Conservation (phyloP, 495 filamentous ascomycete genomes). For the Penicillium flavigenum region DNA sequence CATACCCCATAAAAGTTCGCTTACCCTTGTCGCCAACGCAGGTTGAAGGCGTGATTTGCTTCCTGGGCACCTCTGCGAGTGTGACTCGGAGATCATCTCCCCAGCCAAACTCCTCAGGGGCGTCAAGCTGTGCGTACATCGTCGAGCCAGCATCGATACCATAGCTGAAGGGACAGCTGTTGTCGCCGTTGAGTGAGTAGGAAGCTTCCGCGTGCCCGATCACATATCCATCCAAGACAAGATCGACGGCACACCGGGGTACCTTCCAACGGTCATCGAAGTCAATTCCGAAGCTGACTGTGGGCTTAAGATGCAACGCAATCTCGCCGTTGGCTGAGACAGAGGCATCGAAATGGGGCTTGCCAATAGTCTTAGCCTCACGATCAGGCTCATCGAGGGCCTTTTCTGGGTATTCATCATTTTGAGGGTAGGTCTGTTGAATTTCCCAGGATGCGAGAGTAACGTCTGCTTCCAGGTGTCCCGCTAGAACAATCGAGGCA, state of each 20-base stretch:
- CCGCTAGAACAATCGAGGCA: conserved; percentile 14
- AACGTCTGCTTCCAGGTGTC: conserved; percentile 17
- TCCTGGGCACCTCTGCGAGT: too few relatives aligned
- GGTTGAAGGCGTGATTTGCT: too few relatives aligned
- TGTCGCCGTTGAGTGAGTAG: conserved; percentile 10
- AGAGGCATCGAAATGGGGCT: conserved; percentile 14
- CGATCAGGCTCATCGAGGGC: conserved; percentile 17
- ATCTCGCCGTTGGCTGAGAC: conserved; percentile 10
- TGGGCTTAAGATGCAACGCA: conserved; percentile 15
- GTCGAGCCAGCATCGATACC: conserved; percentile 27
- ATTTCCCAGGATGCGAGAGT: conserved; percentile 22
- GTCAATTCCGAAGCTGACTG: conserved; percentile 29
- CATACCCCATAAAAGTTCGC: too few relatives aligned
- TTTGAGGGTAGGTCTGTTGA: conserved; percentile 20
- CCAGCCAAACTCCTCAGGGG: conserved; percentile 21
- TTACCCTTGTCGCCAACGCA: too few relatives aligned
- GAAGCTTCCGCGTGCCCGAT: conserved; percentile 2
- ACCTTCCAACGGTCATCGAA: conserved; percentile 26
- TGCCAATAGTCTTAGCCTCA: conserved; percentile 8
- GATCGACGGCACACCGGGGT: conserved; percentile 15
- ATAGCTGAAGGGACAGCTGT: conserved; percentile 27
- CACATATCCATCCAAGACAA: conserved; percentile 26
- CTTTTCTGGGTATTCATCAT: conserved; percentile 9
- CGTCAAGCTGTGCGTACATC: conserved; percentile 20
- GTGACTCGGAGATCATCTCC: neutral